Evolutionary conservation across 1,284 basidiomycete genomes (phyloP).

Genomic region (Cutaneotrichosporon mucoides): DNA sequence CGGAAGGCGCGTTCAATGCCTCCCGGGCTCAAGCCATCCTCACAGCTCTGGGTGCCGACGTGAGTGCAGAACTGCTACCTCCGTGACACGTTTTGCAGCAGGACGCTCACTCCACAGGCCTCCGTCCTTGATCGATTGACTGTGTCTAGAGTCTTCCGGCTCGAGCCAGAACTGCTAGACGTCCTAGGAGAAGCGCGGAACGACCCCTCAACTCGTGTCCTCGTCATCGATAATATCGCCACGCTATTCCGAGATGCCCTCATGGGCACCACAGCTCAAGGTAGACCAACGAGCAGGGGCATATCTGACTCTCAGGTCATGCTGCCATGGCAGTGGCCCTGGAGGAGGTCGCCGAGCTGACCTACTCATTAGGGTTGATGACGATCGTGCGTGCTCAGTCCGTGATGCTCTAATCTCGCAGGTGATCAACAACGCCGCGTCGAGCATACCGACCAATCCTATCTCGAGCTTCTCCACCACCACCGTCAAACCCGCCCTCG

Average conservation of each 20-base stretch:
- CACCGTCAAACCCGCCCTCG: slow-evolving; percentile 41
- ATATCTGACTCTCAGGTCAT: slow-evolving; percentile 32
- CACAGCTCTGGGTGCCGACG: slow-evolving; percentile 20
- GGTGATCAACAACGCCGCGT: slow-evolving; percentile 36
- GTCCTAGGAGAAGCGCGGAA: slow-evolving; percentile 14
- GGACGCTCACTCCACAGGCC: neutral
- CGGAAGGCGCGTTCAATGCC: slow-evolving; percentile 40
- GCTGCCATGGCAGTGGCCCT: slow-evolving; percentile 43
- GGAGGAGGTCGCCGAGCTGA: slow-evolving; percentile 37
- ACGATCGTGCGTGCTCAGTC: slow-evolving; percentile 25
- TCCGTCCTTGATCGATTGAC: slow-evolving; percentile 31
- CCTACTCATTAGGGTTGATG: slow-evolving; percentile 25
- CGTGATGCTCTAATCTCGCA: slow-evolving; percentile 7
- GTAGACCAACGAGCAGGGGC: slow-evolving; percentile 16
- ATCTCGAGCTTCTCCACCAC: slow-evolving; percentile 41
- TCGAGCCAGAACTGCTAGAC: slow-evolving; percentile 38
- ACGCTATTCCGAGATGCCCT: slow-evolving; percentile 40
- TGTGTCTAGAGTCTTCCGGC: slow-evolving; percentile 31
- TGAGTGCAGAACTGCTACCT: slow-evolving; percentile 15
- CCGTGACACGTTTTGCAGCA: no score
- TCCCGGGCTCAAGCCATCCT: slow-evolving; percentile 33
- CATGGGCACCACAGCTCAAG: slow-evolving; percentile 37
- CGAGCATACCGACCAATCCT: slow-evolving; percentile 34
- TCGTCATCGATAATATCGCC: slow-evolving; percentile 42
- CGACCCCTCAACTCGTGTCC: slow-evolving; percentile 8